Evolutionary conservation across 495 filamentous ascomycete species (phyloP).

Genomic region (Penicillium parvum): DNA sequence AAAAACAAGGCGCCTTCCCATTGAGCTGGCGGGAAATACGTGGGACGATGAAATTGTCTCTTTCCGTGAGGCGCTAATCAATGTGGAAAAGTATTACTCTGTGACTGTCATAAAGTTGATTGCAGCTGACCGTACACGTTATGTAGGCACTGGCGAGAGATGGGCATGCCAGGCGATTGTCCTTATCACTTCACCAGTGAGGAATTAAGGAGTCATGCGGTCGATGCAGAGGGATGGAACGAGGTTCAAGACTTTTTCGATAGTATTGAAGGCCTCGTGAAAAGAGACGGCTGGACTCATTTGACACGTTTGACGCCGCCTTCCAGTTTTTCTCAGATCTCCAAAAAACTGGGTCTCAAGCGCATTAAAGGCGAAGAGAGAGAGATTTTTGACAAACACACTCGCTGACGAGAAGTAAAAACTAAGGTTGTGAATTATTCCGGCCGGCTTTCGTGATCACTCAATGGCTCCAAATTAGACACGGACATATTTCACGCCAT

Average conservation of each 20-base stretch:
- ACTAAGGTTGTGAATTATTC: no score
- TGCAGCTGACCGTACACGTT: no score
- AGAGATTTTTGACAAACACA: no score
- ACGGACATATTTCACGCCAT: no score
- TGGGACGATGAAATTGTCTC: constrained; percentile 36
- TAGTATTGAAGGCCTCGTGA: constrained; percentile 25
- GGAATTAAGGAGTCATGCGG: constrained; percentile 22
- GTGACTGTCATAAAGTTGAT: no score
- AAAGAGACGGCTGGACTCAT: constrained; percentile 37
- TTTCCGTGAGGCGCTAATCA: constrained; percentile 28
- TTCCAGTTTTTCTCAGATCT: constrained; percentile 22
- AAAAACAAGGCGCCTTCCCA: constrained; percentile 22
- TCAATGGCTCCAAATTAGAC: no score
- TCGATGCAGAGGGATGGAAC: constrained; percentile 35
- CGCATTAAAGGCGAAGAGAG: no score
- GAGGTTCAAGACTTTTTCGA: constrained; percentile 34
- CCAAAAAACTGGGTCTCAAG: no score
- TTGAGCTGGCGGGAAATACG: constrained; percentile 26
- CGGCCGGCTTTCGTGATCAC: no score
- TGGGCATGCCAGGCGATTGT: constrained; percentile 21
- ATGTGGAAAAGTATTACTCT: constrained; percentile 26
- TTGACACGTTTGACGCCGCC: constrained; percentile 26
- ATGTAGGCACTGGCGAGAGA: constrained; percentile 25
- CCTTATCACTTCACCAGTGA: constrained; percentile 30
- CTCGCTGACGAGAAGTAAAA: no score